Conservation (phyloP, 306 rosid species). For the Quercus parvula region DNA sequence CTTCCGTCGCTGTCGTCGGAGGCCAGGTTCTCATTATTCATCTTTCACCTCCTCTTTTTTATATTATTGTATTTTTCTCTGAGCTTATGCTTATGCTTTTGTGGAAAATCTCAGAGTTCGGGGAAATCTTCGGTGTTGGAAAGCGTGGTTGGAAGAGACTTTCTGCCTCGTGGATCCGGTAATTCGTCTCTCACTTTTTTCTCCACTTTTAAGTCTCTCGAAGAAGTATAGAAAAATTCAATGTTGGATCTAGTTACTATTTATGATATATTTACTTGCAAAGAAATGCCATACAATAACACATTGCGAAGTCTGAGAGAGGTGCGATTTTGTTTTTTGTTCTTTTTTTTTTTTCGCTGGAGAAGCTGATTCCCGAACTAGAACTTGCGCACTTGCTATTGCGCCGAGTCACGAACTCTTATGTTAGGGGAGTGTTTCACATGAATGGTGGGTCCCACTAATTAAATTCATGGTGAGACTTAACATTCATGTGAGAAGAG, state of each 20-base stretch:
- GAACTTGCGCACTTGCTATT: too few species aligned
- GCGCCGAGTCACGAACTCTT: too few species aligned
- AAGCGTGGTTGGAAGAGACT: slow-evolving; percentile 97
- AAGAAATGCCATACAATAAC: too few species aligned
- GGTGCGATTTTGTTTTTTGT: too few species aligned
- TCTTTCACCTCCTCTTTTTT: neutral
- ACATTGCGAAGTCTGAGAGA: too few species aligned
- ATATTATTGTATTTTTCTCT: too few species aligned
- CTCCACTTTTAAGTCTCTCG: neutral
- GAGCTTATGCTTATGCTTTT: neutral
- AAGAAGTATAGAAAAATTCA: too few species aligned
- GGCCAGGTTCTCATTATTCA: slow-evolving; percentile 62
- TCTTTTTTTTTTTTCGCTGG: neutral
- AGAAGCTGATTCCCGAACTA: too few species aligned
- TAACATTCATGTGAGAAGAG: too few species aligned
- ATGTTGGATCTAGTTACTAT: neutral
- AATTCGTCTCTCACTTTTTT: neutral
- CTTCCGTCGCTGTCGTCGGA: slow-evolving; percentile 97
- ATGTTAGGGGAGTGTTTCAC: neutral
- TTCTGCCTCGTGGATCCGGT: slow-evolving; percentile 99
- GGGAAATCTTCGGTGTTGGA: slow-evolving; percentile 96
- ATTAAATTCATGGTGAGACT: too few species aligned
- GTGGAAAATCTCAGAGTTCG: slow-evolving; percentile 58
- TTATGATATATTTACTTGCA: too few species aligned
- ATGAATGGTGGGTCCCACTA: too few species aligned